A percentile compares a stretch with the other conserved stretches of the same genome.
Conservation (phyloP, 345 rosid genomes). For the Raphanus raphanistrum region DNA sequence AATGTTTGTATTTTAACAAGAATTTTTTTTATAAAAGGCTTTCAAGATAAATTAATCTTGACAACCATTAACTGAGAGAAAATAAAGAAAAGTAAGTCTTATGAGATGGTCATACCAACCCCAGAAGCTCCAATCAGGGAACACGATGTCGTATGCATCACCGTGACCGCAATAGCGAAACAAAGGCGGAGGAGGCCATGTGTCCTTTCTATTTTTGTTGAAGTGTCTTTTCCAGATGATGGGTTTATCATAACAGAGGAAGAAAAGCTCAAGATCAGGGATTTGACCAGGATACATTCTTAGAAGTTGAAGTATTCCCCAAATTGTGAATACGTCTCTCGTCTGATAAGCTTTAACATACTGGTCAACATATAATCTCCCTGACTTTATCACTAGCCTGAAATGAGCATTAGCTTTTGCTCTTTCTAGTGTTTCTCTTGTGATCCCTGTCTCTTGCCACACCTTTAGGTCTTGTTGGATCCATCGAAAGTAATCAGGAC, state of each 20-base stretch:
- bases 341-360: conserved; percentile 46
- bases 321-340: conserved; percentile 58
- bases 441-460: conserved; percentile 53
- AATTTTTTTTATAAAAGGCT: too few species aligned
- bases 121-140: conserved; percentile 76
- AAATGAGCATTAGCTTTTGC: conserved; percentile 46
- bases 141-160: conserved; percentile 45
- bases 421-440: conserved; percentile 49
- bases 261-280: conserved; percentile 64
- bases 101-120: conserved; percentile 44
- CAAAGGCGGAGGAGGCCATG: conserved; percentile 52
- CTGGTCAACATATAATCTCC: conserved; percentile 50
- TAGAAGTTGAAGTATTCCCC: conserved; percentile 69
- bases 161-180: conserved; percentile 57
- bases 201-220: conserved; percentile 16
- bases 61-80: background rate
- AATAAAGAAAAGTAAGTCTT: background rate
- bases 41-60: background rate
- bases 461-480: conserved; percentile 56
- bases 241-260: conserved; percentile 47
- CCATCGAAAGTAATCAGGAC: conserved; percentile 73
- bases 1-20: background rate
- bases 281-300: conserved; percentile 62
- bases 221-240: conserved; percentile 34
- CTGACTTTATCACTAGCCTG: conserved; percentile 48